Evolutionary conservation across 1,139 yeast species (phyloP).

Genomic region (Lodderomyces parapsilosis): DNA sequence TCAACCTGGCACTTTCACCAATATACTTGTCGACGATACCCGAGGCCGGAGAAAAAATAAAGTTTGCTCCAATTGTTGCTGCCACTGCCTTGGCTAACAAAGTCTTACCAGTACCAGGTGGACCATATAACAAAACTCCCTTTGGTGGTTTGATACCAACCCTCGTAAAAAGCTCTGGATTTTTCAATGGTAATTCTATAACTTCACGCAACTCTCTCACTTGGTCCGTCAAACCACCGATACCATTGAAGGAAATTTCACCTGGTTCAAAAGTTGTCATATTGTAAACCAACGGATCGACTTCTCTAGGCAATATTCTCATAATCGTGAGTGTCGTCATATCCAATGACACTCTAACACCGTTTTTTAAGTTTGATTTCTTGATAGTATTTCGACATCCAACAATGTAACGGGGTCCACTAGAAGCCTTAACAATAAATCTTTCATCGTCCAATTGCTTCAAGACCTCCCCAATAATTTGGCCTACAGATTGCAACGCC

Average conservation of each 20-base stretch:
- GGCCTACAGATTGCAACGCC: constrained; percentile 97
- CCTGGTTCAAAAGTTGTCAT: constrained; percentile 99
- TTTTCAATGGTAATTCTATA: constrained; percentile 93
- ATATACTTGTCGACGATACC: constrained; percentile 98
- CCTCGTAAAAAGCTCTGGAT: constrained; percentile 92
- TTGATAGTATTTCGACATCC: constrained; percentile 95
- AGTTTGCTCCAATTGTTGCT: constrained; percentile 97
- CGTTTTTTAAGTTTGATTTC: constrained; percentile 80
- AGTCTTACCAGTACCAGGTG: constrained; percentile 99
- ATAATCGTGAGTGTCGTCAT: constrained; percentile 97
- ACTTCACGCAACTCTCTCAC: constrained; percentile 96
- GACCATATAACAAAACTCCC: constrained; percentile 95
- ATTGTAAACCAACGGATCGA: constrained; percentile 96
- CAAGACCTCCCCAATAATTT: constrained; percentile 94
- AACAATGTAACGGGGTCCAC: constrained; percentile 97
- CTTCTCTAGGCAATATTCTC: constrained; percentile 97
- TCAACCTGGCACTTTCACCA: constrained; percentile 95
- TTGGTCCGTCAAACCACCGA: constrained; percentile 96
- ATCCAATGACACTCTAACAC: constrained; percentile 94
- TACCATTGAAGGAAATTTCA: constrained; percentile 89
- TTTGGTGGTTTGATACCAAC: constrained; percentile 98
- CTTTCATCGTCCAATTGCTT: constrained; percentile 95
- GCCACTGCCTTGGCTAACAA: constrained; percentile 97
- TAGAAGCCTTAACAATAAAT: constrained; percentile 93
- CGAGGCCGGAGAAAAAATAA: constrained; percentile 95